A percentile compares a stretch with the other conserved stretches of the same genome.
These are phyloP conservation scores for Dipteronia dyeriana DNA, from an alignment of 345 rosid genomes.

Conservation along the genomic window DNA sequence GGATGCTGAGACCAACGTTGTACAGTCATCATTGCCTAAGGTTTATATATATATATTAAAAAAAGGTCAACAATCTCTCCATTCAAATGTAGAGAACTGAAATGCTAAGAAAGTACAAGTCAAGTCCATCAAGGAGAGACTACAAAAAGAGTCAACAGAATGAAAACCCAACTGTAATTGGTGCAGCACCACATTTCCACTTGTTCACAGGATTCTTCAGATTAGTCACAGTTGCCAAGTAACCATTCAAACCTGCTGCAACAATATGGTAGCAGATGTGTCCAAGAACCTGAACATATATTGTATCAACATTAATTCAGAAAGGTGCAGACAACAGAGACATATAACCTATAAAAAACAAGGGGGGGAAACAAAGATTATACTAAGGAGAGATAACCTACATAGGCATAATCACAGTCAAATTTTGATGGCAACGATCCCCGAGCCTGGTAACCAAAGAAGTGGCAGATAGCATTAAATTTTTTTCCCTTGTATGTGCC, in stretches of 20 bases:
- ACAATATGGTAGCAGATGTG: constrained; percentile 88
- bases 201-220: constrained; percentile 86
- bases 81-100: neutral
- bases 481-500: constrained; percentile 94
- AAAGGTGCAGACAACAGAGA: neutral
- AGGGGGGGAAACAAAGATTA: neutral
- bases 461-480: constrained; percentile 96
- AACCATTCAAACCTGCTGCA: constrained; percentile 95
- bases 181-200: constrained; percentile 99
- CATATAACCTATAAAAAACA: neutral
- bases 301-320: neutral
- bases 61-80: constrained; percentile 5
- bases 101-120: neutral
- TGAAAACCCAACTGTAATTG: constrained; percentile 69
- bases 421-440: constrained; percentile 98
- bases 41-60: constrained; percentile 10
- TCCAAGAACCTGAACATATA: constrained; percentile 73
- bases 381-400: constrained; percentile 38
- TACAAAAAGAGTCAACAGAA: neutral
- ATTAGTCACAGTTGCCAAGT: constrained; percentile 94
- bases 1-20: constrained; percentile 89
- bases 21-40: constrained; percentile 93
- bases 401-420: constrained; percentile 96
- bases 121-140: neutral
- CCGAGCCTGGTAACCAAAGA: constrained; percentile 99